Percentiles rank a stretch among this genome's conserved stretches.
phyloP scores from a whole-genome alignment of 129 eudicot species.

The carrot (Daucus carota) region DH1_v3.0 NC_030386.2:29808501-29809000 shows the following conservation, averaged over 20 bases:
- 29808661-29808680: not conserved
- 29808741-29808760: not conserved
- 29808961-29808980: not conserved
- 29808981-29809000: too few species aligned
- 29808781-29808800: not conserved
- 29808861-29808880: constrained; percentile 2
- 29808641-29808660: not conserved
- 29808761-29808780: not conserved
- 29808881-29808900: not conserved
- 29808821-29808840: constrained; percentile 6
- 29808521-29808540: not conserved
- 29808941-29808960: not conserved
- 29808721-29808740: not conserved
- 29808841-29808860: not conserved
- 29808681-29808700: not conserved
- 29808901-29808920: not conserved
- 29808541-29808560: not conserved
- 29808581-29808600: not conserved
- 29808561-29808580: not conserved
- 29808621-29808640: not conserved
- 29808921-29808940: not conserved
- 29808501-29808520: not conserved
- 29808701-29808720: not conserved
- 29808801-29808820: constrained; percentile 1
- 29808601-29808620: not conserved